Base-by-base conservation (phyloP, 2,329 filamentous ascomycete genomes). In the Hyphodiscus sp. region DNA sequence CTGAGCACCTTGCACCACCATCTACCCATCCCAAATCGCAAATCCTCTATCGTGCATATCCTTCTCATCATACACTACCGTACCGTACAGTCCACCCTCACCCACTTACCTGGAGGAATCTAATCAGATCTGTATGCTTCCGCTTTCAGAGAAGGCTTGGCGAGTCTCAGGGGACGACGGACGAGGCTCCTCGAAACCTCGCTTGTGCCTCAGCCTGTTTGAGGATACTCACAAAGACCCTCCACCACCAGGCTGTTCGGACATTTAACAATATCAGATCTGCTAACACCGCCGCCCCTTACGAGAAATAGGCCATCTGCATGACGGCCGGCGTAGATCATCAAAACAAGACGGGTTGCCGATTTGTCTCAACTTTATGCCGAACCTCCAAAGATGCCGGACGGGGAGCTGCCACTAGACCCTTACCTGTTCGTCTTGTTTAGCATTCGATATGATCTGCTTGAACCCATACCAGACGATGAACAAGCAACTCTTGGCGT, bases 121-220 rank as follows among this genome's bases (percentile, higher is more conserved):
- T 54, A 29, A 57, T 57, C 54, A 26, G 49, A 47, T 51, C 44
- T 42, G 41, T 18, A 6, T 44, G 45, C 41, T 38, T 43, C 54
- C 47, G 53, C 53, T 50, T 56, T 50, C 49, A 56, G 56, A 63
- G 57, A 58, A 62, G 58, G 57, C 64, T 66, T 65, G 63, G 61
- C 63, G 45, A 51, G 63, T 64, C 50, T 66, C 61, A 61, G 49
- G 51, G 50, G 50, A 45, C 41, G 42, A 20, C 49, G 30, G 41
- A 41, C 61, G 61, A 50, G 61, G 60, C 55, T 53, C 45, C 50
- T 58, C 67, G 70, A 73, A 72, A 72, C 23, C 70, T 71, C 70
- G 68, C 68, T 71, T 71, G 53, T 59, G 58, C 65, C 64, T 67
- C 68, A 69, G 57, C 57, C 59, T 65, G 69, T 69, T 71, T 70